Conservation (phyloP, 169 alveolate genomes). For the Sarcocystis neurona region DNA sequence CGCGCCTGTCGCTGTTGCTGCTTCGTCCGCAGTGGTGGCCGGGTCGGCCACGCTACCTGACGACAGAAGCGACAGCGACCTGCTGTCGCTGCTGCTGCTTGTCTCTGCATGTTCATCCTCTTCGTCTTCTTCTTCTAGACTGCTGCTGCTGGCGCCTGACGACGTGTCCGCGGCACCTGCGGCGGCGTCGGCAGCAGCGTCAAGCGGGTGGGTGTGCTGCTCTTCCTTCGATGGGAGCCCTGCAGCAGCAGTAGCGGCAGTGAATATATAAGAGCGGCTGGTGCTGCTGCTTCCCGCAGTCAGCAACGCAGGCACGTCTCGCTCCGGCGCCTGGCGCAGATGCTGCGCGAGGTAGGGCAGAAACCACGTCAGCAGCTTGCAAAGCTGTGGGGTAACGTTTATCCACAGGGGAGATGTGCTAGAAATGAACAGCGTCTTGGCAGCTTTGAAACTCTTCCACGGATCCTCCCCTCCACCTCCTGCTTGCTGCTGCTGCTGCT, state of each 20-base stretch:
- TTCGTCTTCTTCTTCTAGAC: too few relatives aligned
- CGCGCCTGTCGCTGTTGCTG: too few relatives aligned
- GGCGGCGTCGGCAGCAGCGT: background rate
- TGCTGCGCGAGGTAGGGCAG: slow-evolving; percentile 77
- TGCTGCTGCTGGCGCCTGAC: too few relatives aligned
- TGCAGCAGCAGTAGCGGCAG: background rate
- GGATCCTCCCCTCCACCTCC: slow-evolving; percentile 57
- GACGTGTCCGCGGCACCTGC: slow-evolving; percentile 9
- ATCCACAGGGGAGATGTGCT: slow-evolving; percentile 77
- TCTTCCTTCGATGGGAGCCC: background rate
- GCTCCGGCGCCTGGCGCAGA: slow-evolving; percentile 41
- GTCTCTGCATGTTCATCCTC: too few relatives aligned
- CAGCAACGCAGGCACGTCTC: background rate
- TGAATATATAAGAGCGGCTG: background rate
- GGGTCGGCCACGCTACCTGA: too few relatives aligned
- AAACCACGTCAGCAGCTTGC: slow-evolving; percentile 78
- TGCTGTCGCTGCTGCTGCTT: too few relatives aligned
- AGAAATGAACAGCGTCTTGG: slow-evolving; percentile 74
- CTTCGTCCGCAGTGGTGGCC: too few relatives aligned
- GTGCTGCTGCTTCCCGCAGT: background rate
- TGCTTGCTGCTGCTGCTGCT: slow-evolving; percentile 51
- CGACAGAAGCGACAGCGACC: too few relatives aligned
- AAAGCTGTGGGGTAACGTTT: slow-evolving; percentile 82
- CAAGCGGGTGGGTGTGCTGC: background rate
- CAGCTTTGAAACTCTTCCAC: slow-evolving; percentile 74